Base-by-base conservation (phyloP, 2,329 filamentous ascomycete species). In the Trichoderma citrinoviride region DNA sequence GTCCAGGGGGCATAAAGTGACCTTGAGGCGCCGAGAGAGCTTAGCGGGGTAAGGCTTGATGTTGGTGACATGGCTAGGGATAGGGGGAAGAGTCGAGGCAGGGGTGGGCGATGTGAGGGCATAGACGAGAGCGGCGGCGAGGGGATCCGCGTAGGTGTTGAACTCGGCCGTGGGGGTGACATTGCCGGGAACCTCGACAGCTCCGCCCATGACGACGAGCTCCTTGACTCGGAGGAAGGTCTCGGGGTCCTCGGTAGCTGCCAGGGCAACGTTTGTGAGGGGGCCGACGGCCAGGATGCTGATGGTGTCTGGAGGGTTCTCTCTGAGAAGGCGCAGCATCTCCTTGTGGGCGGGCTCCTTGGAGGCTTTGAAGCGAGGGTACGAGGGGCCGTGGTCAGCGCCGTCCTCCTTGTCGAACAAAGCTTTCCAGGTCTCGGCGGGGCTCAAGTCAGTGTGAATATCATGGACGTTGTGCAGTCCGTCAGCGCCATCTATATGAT, bases 161-260 rank as follows among this genome's bases (percentile, higher is more conserved):
- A 99, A 99, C 76, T 99, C 95, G 68, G 91, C 92, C 14, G 90
- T 86, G 1, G 95, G 94, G 52, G 87, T 88, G 73, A 91, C 87
- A 76, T 99, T 99, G 70, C 95, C 95, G 57, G 88, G 84, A 50
- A 87, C 80, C 66, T 90, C 83, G 61, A 99, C 85, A 25, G 91
- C 89, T 66, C 95, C 95, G 66, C 94, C 95, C 95, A 99, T 99
- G 53, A 97, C 91, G 4, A 97, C 89, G 3, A 99, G 85, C 77
- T 98, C 93, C 76, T 96, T 96, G 55, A 88, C 91, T 49, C 88
- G 87, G 63, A 99, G 82, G 76, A 99, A 97, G 0, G 93, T 89
- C 76, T 94, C 92, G 0, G 93, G 89, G 70, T 98, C 94, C 72
- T 92, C 87, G 15, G 92, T 88, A 3, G 95, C 93, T 3, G 95